Base-by-base conservation (phyloP, 352 stramenopile genomes). In the Plasmopara viticola region DNA sequence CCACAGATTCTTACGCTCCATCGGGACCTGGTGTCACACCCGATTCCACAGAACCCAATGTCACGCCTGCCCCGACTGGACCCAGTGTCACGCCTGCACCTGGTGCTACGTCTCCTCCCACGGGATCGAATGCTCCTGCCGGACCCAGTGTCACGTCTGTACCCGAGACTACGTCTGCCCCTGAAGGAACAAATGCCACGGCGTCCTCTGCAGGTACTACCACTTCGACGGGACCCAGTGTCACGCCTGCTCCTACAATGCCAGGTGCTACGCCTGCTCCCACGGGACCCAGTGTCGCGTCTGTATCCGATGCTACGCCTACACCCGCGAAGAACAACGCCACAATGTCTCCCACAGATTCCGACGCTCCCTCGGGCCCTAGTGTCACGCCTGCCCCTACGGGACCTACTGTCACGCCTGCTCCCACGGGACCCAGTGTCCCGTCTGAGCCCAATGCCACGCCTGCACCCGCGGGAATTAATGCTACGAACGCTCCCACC, bases 181-280 rank as follows among this genome's bases (percentile, higher is more conserved):
- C n/a, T n/a, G n/a, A n/a, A n/a, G n/a, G n/a, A 34, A 9, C 30
- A 5, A 34, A 34, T 34, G 30, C 9, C 30, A 34, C 30, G 30
- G 5, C 5, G 5, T 34, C 57, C 6, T 45, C 55, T 14, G 53
- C 42, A 31, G 53, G 43, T 6, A 62, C 53, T 15, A 62, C 45
- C 48, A 59, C 34, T 15, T 54, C 53, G 30, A 34, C 30, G 5
- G 4, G n/a, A 9, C 61, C 58, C 25, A 41, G 38, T 2, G 51
- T 46, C 2, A 59, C 63, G 5, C 63, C 63, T 10, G 47, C 58
- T 13, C 51, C 48, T 20, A 61, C 59, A 7, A 68, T 38, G 1
- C 57, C 65, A 0, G 18, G 44, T 9, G 56, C 49, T 13, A 68
- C 59, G 5, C 55, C 56, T 41, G 52, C 53, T 4, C 59, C 52